phyloP scores from a whole-genome alignment of 2,329 filamentous ascomycete genomes.

The Aureobasidium leucospermi region DNA sequence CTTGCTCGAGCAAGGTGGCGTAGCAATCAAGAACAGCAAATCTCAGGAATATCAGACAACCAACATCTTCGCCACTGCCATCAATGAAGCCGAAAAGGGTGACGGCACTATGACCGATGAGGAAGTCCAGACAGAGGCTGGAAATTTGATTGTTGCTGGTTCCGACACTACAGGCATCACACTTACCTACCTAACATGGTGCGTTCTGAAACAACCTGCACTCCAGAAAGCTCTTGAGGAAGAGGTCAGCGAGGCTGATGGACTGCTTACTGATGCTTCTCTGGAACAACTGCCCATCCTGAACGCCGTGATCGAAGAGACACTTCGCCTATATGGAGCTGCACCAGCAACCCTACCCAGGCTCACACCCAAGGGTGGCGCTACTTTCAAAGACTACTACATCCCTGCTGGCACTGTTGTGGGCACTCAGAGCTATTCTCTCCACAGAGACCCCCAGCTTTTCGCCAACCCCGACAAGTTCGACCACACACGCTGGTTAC shows the following conservation, averaged over 20 bases:
- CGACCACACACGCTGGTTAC: constrained; percentile 21
- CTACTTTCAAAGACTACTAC: constrained; percentile 18
- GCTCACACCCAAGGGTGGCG: constrained; percentile 21
- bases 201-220: constrained; percentile 21
- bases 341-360: constrained; percentile 25
- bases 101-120: constrained; percentile 19
- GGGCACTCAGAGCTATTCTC: constrained; percentile 23
- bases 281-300: constrained; percentile 21
- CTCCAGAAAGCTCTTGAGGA: constrained; percentile 19
- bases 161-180: constrained; percentile 27
- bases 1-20: constrained; percentile 15
- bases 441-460: constrained; percentile 22
- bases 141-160: constrained; percentile 25
- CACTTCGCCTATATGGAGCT: constrained; percentile 27
- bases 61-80: constrained; percentile 18
- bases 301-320: constrained; percentile 24
- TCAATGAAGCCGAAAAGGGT: constrained; percentile 17
- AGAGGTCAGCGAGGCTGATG: constrained; percentile 19
- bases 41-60: not conserved
- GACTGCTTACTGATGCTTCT: constrained; percentile 16
- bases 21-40: constrained; percentile 16
- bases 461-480: constrained; percentile 24
- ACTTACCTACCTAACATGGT: constrained; percentile 26
- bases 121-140: constrained; percentile 24
- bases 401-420: constrained; percentile 22